phyloP scores from a whole-genome alignment of 2,329 filamentous ascomycete genomes.

The Diaporthe ampelina region DNA sequence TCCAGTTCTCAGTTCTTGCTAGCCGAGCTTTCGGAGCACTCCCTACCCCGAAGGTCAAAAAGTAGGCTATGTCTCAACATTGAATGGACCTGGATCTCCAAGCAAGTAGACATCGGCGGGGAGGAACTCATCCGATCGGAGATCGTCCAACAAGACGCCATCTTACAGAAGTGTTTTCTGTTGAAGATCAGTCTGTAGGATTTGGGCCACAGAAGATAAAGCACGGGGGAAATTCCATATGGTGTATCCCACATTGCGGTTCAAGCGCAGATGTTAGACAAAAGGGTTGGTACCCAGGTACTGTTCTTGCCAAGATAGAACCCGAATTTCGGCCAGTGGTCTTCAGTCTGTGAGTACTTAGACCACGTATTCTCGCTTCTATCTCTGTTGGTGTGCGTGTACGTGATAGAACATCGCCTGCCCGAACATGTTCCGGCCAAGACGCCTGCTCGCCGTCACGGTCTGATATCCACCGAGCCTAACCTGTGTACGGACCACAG shows the following conservation, averaged over 20 bases:
- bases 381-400: not conserved
- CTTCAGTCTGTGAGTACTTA: not conserved
- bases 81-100: not conserved
- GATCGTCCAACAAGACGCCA: not conserved
- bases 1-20: not conserved
- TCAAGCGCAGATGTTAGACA: too few species aligned
- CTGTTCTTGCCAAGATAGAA: not conserved
- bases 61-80: not conserved
- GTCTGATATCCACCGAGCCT: conserved; percentile 20
- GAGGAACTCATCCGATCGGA: not conserved
- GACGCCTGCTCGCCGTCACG: not conserved
- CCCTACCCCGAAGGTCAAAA: not conserved
- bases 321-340: not conserved
- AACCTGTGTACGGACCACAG: not conserved
- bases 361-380: not conserved
- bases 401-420: not conserved
- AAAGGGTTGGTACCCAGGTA: too few species aligned
- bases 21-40: not conserved
- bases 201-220: not conserved
- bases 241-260: not conserved
- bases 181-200: not conserved
- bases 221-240: not conserved
- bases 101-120: not conserved
- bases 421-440: conserved; percentile 1
- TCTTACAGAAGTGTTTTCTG: not conserved